Percentiles rank a stretch among this genome's conserved stretches.
Conservation (phyloP, 306 rosid species). For the Pterocarpus macrocarpus region DNA sequence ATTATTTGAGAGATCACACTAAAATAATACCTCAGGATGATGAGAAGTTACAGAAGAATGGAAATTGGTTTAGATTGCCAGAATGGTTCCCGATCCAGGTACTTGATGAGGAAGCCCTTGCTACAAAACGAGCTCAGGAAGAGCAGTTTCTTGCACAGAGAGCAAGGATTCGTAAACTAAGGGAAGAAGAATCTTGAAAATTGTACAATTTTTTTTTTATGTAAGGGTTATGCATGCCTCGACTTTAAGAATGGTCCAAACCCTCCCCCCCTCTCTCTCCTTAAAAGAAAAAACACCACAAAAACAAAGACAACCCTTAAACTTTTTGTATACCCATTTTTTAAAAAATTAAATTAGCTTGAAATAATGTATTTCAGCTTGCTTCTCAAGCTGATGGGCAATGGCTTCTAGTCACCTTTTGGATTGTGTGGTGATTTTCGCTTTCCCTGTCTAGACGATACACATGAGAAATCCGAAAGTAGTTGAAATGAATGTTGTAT, state of each 20-base stretch:
- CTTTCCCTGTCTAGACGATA: background rate
- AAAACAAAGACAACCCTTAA: background rate
- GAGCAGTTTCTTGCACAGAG: conserved; percentile 70
- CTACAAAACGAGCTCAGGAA: conserved; percentile 78
- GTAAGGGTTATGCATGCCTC: conserved; percentile 12
- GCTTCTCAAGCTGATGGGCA: conserved; percentile 41
- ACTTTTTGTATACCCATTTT: conserved; percentile 37
- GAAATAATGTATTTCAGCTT: conserved; percentile 28
- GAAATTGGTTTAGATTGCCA: conserved; percentile 73
- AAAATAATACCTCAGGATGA: conserved; percentile 54
- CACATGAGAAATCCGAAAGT: background rate
- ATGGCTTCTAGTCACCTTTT: conserved; percentile 30
- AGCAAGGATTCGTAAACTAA: conserved; percentile 64
- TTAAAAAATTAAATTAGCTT: background rate
- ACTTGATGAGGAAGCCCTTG: conserved; percentile 87
- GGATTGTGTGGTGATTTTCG: conserved; percentile 19
- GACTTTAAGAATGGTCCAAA: background rate
- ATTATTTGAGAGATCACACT: conserved; percentile 52
- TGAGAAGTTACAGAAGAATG: conserved; percentile 51
- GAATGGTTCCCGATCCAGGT: conserved; percentile 90
- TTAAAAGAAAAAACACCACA: no score
- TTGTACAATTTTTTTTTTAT: background rate
- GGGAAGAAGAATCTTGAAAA: conserved; percentile 70
- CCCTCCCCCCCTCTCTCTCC: background rate
- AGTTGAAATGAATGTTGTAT: background rate